Evolutionary conservation across 176 grass and related monocot genomes (phyloP).

Genomic region (Musa acuminata): DNA sequence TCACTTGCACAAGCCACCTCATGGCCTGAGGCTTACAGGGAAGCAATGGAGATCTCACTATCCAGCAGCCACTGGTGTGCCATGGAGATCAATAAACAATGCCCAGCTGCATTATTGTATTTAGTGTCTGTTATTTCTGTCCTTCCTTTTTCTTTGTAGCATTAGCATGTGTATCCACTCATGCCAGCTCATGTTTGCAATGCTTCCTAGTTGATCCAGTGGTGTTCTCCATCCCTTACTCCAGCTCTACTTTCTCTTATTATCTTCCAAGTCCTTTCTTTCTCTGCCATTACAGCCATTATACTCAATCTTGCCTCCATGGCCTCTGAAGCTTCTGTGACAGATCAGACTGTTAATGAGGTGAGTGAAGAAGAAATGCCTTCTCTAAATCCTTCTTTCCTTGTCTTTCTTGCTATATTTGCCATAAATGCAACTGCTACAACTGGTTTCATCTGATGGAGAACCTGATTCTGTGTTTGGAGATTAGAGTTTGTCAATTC

Average conservation of each 20-base stretch:
- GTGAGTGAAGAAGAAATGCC: neutral
- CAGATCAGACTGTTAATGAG: neutral
- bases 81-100: slow-evolving; percentile 1
- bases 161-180: slow-evolving; percentile 4
- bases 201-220: slow-evolving; percentile 7
- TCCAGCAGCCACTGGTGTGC: neutral
- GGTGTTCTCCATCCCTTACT: slow-evolving; percentile 3
- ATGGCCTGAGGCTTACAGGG: neutral
- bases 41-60: neutral
- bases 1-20: too few relatives aligned
- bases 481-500: too few relatives aligned
- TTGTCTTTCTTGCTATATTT: neutral
- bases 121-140: neutral
- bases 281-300: neutral
- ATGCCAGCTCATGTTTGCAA: slow-evolving; percentile 9
- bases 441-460: neutral
- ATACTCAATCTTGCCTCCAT: neutral
- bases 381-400: neutral
- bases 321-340: slow-evolving; percentile 2
- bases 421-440: neutral
- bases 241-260: neutral
- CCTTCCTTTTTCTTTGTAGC: neutral
- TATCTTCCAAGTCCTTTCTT: neutral
- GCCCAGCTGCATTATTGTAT: neutral
- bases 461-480: too few relatives aligned